Evolutionary conservation across 2,329 filamentous ascomycete genomes (phyloP), one percentile per base, ranked within the genome.

Genomic region (Claviceps arundinis): DNA sequence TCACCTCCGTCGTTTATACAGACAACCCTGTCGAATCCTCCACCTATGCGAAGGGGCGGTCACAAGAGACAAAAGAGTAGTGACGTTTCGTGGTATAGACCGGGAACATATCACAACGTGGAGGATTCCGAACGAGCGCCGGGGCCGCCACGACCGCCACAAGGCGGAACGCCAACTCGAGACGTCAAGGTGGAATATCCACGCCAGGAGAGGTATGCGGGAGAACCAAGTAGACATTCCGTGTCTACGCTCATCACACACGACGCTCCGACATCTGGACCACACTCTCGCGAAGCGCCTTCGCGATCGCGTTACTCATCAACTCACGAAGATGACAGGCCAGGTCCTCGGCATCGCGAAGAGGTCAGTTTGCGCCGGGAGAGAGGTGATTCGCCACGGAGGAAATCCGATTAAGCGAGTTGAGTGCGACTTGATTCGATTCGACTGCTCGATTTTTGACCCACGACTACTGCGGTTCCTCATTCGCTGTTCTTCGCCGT

Each of bases 41-140:
- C 64, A 13, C 57, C 63, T 37, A 57, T 55, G 52, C 59, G 60
- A 37, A 60, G 59, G 49, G 61, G 52, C 16, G 34, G 59, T 4
- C 67, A 69, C 43, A 64, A 66, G 22, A 65, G 67, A 5, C 67
- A 68, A 44, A 64, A 62, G 48, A 69, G 67, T 34, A 34, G 30
- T 54, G 67, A 69, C 46, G 59, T 68, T 17, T 65, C 67, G 3
- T 68, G 66, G 55, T 67, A 66, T 54, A 60, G 62, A 56, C 55
- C 60, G 6, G 53, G 57, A 4, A 61, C 58, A 16, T 60, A 57
- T 45, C 59, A 55, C 48, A 48, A 19, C 30, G 44, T 47, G 14
- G 58, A 61, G 30, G 58, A 59, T n/a, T 19, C 56, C 16, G 60
- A 60, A 11, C 57, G 55, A 37, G 47, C 34, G n/a, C 43, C 50